Conservation (phyloP, 1,284 basidiomycete species). For the Pholiota adiposa region DNA sequence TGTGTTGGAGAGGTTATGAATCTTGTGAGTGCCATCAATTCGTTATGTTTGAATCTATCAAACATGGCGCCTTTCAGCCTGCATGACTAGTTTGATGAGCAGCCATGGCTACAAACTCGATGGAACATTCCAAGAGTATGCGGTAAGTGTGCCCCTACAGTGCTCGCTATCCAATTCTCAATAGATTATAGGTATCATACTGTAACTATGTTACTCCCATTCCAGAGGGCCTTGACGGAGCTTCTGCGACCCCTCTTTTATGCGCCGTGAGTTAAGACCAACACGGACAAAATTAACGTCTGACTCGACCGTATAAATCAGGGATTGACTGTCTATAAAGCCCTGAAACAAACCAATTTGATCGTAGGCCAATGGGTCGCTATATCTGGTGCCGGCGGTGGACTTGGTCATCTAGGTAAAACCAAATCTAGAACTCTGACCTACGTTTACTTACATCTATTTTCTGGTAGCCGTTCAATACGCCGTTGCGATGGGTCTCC, state of each 20-base stretch:
- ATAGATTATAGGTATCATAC: constrained; percentile 49
- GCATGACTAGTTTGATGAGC: constrained; percentile 38
- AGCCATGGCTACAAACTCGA: constrained; percentile 63
- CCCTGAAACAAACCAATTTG: constrained; percentile 58
- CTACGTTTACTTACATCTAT: constrained; percentile 6
- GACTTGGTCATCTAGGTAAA: constrained; percentile 62
- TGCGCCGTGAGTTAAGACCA: constrained; percentile 53
- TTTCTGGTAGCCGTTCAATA: constrained; percentile 60
- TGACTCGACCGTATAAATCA: constrained; percentile 21
- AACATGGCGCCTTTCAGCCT: constrained; percentile 35
- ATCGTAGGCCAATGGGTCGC: constrained; percentile 69
- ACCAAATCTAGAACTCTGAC: neutral
- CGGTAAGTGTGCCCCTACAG: constrained; percentile 31
- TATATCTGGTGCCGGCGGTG: constrained; percentile 70
- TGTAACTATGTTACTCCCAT: constrained; percentile 70
- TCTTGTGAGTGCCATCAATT: constrained; percentile 39
- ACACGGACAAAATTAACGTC: neutral
- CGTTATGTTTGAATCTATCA: constrained; percentile 13
- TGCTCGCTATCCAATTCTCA: neutral
- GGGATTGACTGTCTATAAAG: constrained; percentile 75
- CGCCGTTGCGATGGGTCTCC: constrained; percentile 65
- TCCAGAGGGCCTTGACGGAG: constrained; percentile 59
- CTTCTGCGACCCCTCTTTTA: constrained; percentile 66
- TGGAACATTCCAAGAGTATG: constrained; percentile 58
- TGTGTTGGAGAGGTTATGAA: constrained; percentile 63